Conservation (phyloP, 331 rosid genomes). For the Arachis monticola region DNA sequence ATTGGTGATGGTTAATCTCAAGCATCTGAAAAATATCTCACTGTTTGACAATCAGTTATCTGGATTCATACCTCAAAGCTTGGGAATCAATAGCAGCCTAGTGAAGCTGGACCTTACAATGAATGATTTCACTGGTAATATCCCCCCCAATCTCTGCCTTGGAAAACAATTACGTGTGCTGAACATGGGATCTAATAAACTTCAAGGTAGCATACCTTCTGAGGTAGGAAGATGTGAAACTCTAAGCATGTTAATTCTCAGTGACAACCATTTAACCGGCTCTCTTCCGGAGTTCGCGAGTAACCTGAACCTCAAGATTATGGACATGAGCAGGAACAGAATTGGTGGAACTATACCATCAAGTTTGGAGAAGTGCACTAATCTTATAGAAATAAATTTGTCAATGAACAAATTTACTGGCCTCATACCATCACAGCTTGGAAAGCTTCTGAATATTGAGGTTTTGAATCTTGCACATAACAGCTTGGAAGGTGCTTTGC, state of each 20-base stretch:
- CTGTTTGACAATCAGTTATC: constrained; percentile 57
- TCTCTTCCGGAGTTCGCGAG: constrained; percentile 56
- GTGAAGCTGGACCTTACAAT: constrained; percentile 46
- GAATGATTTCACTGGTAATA: constrained; percentile 60
- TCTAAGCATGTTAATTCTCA: constrained; percentile 55
- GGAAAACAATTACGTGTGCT: constrained; percentile 44
- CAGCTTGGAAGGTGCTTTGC: constrained; percentile 63
- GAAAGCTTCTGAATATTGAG: constrained; percentile 52
- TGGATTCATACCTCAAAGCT: constrained; percentile 61
- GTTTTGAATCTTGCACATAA: constrained; percentile 54
- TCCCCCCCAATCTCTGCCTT: constrained; percentile 65
- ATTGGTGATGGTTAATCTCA: constrained; percentile 14
- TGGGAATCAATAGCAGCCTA: constrained; percentile 71
- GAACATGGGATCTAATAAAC: not conserved
- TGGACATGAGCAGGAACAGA: constrained; percentile 56
- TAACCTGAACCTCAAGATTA: constrained; percentile 34
- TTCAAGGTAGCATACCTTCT: constrained; percentile 34
- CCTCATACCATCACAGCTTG: constrained; percentile 55
- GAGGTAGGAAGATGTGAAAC: constrained; percentile 61
- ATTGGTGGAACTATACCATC: constrained; percentile 63
- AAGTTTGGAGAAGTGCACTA: constrained; percentile 56
- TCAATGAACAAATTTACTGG: constrained; percentile 60
- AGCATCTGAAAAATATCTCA: constrained; percentile 46
- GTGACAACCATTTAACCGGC: constrained; percentile 49
- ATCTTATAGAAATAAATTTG: constrained; percentile 47